Conservation (phyloP, 768 basidiomycete species). For the Astraeus odoratus region DNA sequence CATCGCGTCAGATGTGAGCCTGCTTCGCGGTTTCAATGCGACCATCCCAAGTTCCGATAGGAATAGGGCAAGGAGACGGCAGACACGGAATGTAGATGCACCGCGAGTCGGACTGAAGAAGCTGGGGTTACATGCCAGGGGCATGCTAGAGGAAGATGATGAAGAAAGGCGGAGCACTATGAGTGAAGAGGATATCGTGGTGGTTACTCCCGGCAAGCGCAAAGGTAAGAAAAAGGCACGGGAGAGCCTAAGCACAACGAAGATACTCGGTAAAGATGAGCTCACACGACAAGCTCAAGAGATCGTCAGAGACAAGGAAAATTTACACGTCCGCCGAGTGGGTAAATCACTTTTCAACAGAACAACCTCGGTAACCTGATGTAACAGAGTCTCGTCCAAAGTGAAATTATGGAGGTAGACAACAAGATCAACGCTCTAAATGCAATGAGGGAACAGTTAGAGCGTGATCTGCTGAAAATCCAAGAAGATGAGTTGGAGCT, state of each 20-base stretch:
- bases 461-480: slow-evolving; percentile 74
- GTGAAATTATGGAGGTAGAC: slow-evolving; percentile 84
- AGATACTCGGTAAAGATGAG: slow-evolving; percentile 78
- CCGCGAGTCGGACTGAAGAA: slow-evolving; percentile 73
- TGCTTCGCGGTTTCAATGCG: slow-evolving; percentile 89
- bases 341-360: slow-evolving; percentile 8
- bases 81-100: slow-evolving; percentile 73
- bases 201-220: slow-evolving; percentile 36
- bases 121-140: slow-evolving; percentile 72
- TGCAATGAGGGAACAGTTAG: slow-evolving; percentile 69
- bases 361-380: slow-evolving; percentile 4
- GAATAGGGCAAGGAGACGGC: slow-evolving; percentile 66
- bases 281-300: slow-evolving; percentile 77
- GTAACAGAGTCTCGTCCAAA: slow-evolving; percentile 70
- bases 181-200: slow-evolving; percentile 73
- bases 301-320: slow-evolving; percentile 87
- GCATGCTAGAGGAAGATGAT: slow-evolving; percentile 44
- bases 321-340: slow-evolving; percentile 83
- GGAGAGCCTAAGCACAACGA: slow-evolving; percentile 61
- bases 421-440: slow-evolving; percentile 85
- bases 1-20: slow-evolving; percentile 65
- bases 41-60: slow-evolving; percentile 88
- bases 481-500: slow-evolving; percentile 95
- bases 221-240: slow-evolving; percentile 44
- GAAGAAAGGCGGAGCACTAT: slow-evolving; percentile 50